A percentile compares a stretch with the other conserved stretches of the same genome.
Evolutionary conservation across 192 early-diverging fungal species (phyloP).

Genomic region (Backusella westeae): DNA sequence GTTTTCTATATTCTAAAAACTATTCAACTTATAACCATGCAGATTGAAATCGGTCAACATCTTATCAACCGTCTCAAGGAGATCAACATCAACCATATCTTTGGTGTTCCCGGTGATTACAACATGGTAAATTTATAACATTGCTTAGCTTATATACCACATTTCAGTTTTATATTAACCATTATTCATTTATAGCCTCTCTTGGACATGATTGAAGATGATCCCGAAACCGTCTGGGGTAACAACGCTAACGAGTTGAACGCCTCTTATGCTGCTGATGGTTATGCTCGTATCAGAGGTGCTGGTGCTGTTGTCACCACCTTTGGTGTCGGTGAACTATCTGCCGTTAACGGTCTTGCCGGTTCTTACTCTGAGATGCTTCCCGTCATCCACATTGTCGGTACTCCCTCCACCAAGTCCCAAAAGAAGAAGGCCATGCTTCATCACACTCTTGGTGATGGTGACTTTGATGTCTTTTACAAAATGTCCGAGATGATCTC

Average conservation of each 20-base stretch:
- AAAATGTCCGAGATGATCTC: slow-evolving; percentile 42
- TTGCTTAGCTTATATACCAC: not conserved
- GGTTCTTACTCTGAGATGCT: slow-evolving; percentile 51
- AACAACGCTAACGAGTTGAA: slow-evolving; percentile 42
- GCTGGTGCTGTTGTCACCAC: slow-evolving; percentile 41
- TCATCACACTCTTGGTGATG: slow-evolving; percentile 50
- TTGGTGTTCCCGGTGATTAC: slow-evolving; percentile 48
- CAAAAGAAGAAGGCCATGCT: slow-evolving; percentile 42
- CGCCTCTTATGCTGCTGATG: slow-evolving; percentile 46
- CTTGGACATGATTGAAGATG: slow-evolving; percentile 32
- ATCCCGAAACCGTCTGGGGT: slow-evolving; percentile 39
- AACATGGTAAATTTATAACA: slow-evolving; percentile 35
- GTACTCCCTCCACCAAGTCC: slow-evolving; percentile 44
- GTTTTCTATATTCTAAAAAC: not conserved
- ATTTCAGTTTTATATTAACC: not conserved
- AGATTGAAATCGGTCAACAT: slow-evolving; percentile 33
- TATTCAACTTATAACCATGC: not conserved
- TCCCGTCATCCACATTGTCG: slow-evolving; percentile 52
- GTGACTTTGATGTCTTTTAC: slow-evolving; percentile 42
- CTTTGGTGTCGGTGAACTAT: slow-evolving; percentile 48
- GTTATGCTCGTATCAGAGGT: slow-evolving; percentile 45
- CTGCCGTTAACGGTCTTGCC: slow-evolving; percentile 43
- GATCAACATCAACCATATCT: slow-evolving; percentile 36
- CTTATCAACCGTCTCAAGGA: slow-evolving; percentile 42
- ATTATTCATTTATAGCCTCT: slow-evolving; percentile 12